These are phyloP conservation scores for Neoboletus brunneissimus DNA, from an alignment of 768 basidiomycete genomes.

Conservation along the genomic window DNA sequence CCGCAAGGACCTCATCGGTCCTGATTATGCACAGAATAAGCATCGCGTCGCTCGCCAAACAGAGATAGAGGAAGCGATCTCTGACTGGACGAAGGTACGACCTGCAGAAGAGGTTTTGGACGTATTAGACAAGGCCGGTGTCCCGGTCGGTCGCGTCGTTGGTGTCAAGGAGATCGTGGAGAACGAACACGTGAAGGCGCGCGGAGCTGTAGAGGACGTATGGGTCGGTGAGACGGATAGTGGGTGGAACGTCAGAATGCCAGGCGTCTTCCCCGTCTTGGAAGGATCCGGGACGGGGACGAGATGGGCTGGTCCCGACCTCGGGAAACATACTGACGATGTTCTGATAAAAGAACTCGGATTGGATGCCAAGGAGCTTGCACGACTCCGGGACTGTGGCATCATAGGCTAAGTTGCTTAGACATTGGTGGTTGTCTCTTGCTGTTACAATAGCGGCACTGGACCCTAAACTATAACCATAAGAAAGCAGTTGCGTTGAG, in stretches of 20 bases:
- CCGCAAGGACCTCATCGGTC: slow-evolving; percentile 57
- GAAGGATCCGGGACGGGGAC: slow-evolving; percentile 57
- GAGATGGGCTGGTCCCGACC: slow-evolving; percentile 65
- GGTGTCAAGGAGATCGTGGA: slow-evolving; percentile 62
- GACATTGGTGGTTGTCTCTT: background rate
- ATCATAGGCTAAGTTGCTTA: slow-evolving; percentile 27
- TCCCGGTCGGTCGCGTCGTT: slow-evolving; percentile 64
- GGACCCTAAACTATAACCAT: slow-evolving; percentile 26
- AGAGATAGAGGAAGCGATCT: slow-evolving; percentile 62
- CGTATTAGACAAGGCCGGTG: slow-evolving; percentile 47
- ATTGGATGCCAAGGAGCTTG: slow-evolving; percentile 36
- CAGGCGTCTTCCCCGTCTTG: slow-evolving; percentile 58
- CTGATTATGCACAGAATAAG: slow-evolving; percentile 44
- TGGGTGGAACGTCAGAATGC: slow-evolving; percentile 68
- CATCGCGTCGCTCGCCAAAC: slow-evolving; percentile 41
- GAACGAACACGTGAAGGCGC: slow-evolving; percentile 50
- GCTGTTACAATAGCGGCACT: background rate
- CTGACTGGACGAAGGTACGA: slow-evolving; percentile 52
- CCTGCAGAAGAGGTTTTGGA: slow-evolving; percentile 53
- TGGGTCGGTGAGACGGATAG: slow-evolving; percentile 41
- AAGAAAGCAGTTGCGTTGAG: slow-evolving; percentile 35
- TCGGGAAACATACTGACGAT: slow-evolving; percentile 58
- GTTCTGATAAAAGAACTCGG: slow-evolving; percentile 46
- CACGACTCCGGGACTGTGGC: slow-evolving; percentile 31
- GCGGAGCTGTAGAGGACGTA: slow-evolving; percentile 60